phyloP scores from a whole-genome alignment of 2,329 filamentous ascomycete genomes.

The Aspergillus neoniger region DNA sequence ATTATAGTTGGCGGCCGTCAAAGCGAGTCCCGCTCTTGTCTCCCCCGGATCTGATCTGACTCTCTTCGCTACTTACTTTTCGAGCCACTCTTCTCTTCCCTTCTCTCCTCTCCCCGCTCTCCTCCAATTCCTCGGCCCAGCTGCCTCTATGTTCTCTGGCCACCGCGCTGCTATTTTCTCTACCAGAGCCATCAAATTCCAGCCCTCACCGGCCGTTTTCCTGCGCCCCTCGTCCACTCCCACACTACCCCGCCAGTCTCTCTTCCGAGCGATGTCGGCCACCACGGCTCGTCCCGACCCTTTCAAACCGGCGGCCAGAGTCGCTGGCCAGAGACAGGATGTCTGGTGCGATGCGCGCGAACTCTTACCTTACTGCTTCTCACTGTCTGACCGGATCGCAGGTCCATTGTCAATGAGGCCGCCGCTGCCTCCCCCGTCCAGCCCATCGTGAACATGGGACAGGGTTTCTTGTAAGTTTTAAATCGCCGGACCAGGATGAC shows the following conservation, averaged over 20 bases:
- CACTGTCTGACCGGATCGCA: constrained; percentile 30
- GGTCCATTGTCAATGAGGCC: constrained; percentile 69
- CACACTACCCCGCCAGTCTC: constrained; percentile 23
- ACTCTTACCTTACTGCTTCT: neutral
- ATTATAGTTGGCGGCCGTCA: constrained; percentile 6
- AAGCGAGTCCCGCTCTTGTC: neutral
- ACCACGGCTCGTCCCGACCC: constrained; percentile 41
- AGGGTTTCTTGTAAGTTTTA: constrained; percentile 57
- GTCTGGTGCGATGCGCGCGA: constrained; percentile 43
- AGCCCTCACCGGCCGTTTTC: constrained; percentile 4
- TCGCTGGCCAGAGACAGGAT: constrained; percentile 54
- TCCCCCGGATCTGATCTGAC: neutral
- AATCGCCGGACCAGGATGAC: neutral
- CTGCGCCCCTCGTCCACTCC: constrained; percentile 7
- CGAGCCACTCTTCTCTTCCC: constrained; percentile 1
- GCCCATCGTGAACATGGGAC: constrained; percentile 70
- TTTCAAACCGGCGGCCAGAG: constrained; percentile 50
- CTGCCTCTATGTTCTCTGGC: constrained; percentile 13
- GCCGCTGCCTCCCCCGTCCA: constrained; percentile 64
- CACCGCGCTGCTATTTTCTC: constrained; percentile 6
- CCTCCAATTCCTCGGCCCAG: neutral
- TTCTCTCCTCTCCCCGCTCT: neutral
- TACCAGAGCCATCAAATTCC: neutral
- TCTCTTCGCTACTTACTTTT: constrained; percentile 5
- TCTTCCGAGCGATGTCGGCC: constrained; percentile 42